Conservation (phyloP, 148 eudicot genomes). For the Spergularia marina region DNA sequence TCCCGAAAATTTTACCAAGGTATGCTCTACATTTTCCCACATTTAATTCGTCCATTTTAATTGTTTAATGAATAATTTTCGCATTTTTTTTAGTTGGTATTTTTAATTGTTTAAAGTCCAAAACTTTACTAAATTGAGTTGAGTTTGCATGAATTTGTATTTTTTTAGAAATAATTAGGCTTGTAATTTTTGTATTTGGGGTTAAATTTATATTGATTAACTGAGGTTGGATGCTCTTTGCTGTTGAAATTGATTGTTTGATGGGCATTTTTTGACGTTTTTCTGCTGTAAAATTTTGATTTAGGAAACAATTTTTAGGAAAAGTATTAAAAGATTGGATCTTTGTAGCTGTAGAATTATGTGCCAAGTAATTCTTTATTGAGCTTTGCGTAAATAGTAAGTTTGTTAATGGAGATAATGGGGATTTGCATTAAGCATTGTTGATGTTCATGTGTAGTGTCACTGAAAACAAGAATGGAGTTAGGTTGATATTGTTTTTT, state of each 20-base stretch:
- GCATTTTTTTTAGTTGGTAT: not conserved
- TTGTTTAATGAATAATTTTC: not conserved
- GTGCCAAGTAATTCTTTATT: too few species aligned
- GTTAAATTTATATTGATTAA: not conserved
- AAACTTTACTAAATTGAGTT: not conserved
- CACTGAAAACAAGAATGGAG: not conserved
- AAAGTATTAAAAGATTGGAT: too few species aligned
- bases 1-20: too few species aligned
- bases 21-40: not conserved
- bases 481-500: not conserved
- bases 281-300: too few species aligned
- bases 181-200: not conserved
- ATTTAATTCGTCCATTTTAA: not conserved
- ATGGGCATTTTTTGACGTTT: too few species aligned
- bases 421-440: too few species aligned
- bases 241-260: too few species aligned
- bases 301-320: too few species aligned
- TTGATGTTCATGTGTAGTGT: not conserved
- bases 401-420: too few species aligned
- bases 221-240: too few species aligned
- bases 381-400: too few species aligned
- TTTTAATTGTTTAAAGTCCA: not conserved
- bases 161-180: not conserved
- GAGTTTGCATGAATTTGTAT: not conserved
- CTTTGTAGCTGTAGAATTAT: too few species aligned